Base-by-base conservation (phyloP, 23 red algal species). In the Gracilaria domingensis region DNA sequence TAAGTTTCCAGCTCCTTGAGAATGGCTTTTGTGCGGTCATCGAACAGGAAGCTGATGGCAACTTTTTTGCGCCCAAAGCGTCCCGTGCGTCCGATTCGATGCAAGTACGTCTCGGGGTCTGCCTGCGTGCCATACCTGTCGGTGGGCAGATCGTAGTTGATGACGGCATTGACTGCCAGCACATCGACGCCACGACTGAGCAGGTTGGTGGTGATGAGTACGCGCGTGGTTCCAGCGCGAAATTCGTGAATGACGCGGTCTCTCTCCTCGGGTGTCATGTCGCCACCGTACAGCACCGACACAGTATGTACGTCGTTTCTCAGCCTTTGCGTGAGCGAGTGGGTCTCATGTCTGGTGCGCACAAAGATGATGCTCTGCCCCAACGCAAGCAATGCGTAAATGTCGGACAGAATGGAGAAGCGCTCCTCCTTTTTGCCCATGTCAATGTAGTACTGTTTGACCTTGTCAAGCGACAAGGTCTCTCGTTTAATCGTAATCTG, bases 311-410 rank as follows among this genome's bases (percentile, higher is more conserved):
- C 93, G 24, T 84, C 93, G 45, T 88, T 76, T 50, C 96, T 89
- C 40, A 98, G 59, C 25, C 89, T 35, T 23, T 40, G 69, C 18
- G 96, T 90, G 6, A 98, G 91, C 12, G 83, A 60, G 6, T 48
- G 58, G 12, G 96, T 93, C 53, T 82, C 85, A 24, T 79, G 54
- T 44, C 94, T 71, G 0, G 75, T 89, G 21, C 93, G 65, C 24
- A 98, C 96, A 61, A 98, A 98, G 36, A 98, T 98, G 66, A 98
- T 93, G 17, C 89, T 95, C 79, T 98, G 96, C 30, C 93, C 93
- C 33, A 98, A 59, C 16, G 70, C 67, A 26, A 98, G 86, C 32
- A 89, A 84, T 7, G 74, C 93, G 82, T 98, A 98, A 32, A 95
- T 98, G 25, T 98, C 96, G 25, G 69, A 79, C 24, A 98, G 87